Percentiles rank a stretch among this genome's conserved stretches.
Conservation (phyloP, 805 yeast genomes). For the Vanderwaltozyma tropicalis region DNA sequence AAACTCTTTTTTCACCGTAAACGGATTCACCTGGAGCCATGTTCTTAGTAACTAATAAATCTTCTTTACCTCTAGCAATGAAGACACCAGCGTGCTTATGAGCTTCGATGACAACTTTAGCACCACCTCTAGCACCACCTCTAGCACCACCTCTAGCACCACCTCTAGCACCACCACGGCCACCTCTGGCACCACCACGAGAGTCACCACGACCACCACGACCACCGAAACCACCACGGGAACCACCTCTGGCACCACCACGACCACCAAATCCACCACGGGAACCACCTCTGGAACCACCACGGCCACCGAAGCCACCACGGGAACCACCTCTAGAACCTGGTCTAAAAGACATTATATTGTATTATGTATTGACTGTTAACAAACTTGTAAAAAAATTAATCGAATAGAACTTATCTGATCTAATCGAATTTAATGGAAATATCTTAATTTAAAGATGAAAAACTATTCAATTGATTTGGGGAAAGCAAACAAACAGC, state of each 20-base stretch:
- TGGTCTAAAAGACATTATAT: slow-evolving; percentile 67
- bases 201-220: slow-evolving; percentile 40
- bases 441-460: no score
- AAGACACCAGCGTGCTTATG: slow-evolving; percentile 98
- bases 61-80: slow-evolving; percentile 99
- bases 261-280: slow-evolving; percentile 41
- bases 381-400: no score
- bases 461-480: no score
- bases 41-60: slow-evolving; percentile 92
- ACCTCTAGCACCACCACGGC: slow-evolving; percentile 46
- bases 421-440: no score
- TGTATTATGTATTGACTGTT: neutral
- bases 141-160: slow-evolving; percentile 63
- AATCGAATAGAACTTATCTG: no score
- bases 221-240: slow-evolving; percentile 37
- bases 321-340: slow-evolving; percentile 50
- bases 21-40: slow-evolving; percentile 97
- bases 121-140: slow-evolving; percentile 84
- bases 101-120: slow-evolving; percentile 95
- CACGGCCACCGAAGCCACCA: no score
- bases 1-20: slow-evolving; percentile 94
- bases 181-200: slow-evolving; percentile 38
- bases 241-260: slow-evolving; percentile 38
- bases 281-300: slow-evolving; percentile 44
- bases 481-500: no score